phyloP scores from a whole-genome alignment of 2,329 filamentous ascomycete genomes.

The Beauveria scarabaeidicola region DNA sequence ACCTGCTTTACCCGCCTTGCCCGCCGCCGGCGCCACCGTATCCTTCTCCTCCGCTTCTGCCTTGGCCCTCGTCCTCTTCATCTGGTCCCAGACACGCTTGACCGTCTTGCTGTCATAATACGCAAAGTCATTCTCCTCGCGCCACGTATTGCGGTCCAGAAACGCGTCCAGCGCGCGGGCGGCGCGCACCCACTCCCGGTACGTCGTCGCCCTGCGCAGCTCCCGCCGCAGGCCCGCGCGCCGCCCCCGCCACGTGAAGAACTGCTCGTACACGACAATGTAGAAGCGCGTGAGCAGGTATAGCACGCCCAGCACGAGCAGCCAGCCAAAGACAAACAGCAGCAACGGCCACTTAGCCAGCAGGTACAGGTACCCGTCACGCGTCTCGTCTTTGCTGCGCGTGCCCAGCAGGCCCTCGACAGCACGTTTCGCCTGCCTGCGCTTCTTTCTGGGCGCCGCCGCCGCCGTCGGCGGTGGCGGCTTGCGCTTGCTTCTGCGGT shows the following conservation, averaged over 20 bases:
- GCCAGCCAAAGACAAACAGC: slow-evolving; percentile 70
- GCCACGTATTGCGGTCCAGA: slow-evolving; percentile 74
- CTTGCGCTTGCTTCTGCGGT: slow-evolving; percentile 29
- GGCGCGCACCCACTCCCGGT: slow-evolving; percentile 73
- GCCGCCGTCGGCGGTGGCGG: slow-evolving; percentile 10
- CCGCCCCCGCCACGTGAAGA: slow-evolving; percentile 78
- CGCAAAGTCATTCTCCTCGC: slow-evolving; percentile 65
- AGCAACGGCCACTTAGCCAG: slow-evolving; percentile 90
- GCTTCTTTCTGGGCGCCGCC: slow-evolving; percentile 13
- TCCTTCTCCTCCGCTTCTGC: slow-evolving; percentile 42
- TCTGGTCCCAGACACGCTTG: slow-evolving; percentile 64
- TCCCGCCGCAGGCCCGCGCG: slow-evolving; percentile 62
- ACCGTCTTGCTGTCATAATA: slow-evolving; percentile 89
- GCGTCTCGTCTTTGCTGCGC: slow-evolving; percentile 77
- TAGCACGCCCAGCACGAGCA: slow-evolving; percentile 57
- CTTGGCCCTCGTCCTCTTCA: slow-evolving; percentile 53
- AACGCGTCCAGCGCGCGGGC: slow-evolving; percentile 74
- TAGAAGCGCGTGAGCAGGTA: slow-evolving; percentile 82
- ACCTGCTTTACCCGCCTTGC: slow-evolving; percentile 25
- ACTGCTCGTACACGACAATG: slow-evolving; percentile 87
- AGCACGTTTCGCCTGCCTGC: slow-evolving; percentile 28
- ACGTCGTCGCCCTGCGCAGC: slow-evolving; percentile 64
- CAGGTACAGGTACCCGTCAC: slow-evolving; percentile 85
- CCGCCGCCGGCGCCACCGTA: neutral
- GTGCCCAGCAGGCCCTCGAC: slow-evolving; percentile 38